phyloP scores from a whole-genome alignment of 2,329 filamentous ascomycete genomes.

The Xylariales sp. region DNA sequence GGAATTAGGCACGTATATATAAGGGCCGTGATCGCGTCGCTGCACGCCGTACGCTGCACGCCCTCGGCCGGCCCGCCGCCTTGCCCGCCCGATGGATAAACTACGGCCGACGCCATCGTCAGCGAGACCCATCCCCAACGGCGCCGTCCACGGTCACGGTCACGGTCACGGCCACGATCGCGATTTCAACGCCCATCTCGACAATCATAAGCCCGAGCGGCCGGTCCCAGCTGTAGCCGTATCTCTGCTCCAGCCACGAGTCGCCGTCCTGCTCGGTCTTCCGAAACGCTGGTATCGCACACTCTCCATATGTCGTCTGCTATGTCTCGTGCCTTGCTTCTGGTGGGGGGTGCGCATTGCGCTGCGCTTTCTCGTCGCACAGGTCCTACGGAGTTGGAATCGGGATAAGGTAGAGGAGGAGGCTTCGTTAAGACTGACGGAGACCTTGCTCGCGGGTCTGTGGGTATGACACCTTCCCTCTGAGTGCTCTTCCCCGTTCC shows the following conservation, averaged over 20 bases:
- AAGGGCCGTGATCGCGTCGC: slow-evolving; percentile 30
- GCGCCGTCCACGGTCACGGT: slow-evolving; percentile 20
- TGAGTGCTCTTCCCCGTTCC: not conserved
- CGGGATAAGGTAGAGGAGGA: slow-evolving; percentile 55
- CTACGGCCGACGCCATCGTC: slow-evolving; percentile 28
- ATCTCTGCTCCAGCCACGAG: slow-evolving; percentile 76
- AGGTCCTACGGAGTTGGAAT: slow-evolving; percentile 56
- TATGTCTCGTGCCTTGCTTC: slow-evolving; percentile 76
- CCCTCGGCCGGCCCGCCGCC: slow-evolving; percentile 28
- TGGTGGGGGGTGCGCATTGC: slow-evolving; percentile 78
- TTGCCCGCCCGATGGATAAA: slow-evolving; percentile 32
- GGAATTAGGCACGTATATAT: slow-evolving; percentile 3
- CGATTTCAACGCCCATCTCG: not conserved
- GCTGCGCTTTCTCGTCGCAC: slow-evolving; percentile 74
- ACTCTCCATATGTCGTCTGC: slow-evolving; percentile 76
- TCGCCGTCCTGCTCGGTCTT: slow-evolving; percentile 81
- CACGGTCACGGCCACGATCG: slow-evolving; percentile 1
- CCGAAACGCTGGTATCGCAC: slow-evolving; percentile 78
- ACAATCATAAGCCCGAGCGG: slow-evolving; percentile 14
- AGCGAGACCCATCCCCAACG: slow-evolving; percentile 26
- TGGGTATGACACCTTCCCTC: slow-evolving; percentile 32
- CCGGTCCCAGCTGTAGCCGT: slow-evolving; percentile 42
- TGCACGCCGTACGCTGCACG: slow-evolving; percentile 4
- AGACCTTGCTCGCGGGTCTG: slow-evolving; percentile 34
- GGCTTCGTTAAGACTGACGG: slow-evolving; percentile 68